Percentiles rank a stretch among this genome's conserved stretches.
Conservation (phyloP, 176 grass and related monocot species). For the Triticum dicoccoides region DNA sequence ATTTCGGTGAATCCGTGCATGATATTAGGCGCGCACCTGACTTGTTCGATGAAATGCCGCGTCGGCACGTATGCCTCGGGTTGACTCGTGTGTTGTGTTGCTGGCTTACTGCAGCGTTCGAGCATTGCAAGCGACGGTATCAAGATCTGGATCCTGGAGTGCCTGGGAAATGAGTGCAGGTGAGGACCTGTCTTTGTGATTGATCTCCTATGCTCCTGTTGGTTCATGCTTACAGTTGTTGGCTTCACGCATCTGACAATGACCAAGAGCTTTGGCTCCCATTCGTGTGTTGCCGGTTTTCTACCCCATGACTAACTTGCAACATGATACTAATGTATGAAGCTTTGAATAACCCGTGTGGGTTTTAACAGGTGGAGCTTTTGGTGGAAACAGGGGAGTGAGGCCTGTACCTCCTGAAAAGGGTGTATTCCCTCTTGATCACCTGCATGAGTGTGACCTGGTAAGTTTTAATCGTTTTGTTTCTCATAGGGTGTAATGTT, state of each 20-base stretch:
- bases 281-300: not conserved
- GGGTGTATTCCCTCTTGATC: conserved; percentile 90
- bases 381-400: conserved; percentile 84
- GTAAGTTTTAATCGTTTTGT: conserved; percentile 31
- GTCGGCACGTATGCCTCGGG: not conserved
- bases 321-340: not conserved
- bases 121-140: not conserved
- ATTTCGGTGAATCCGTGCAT: not conserved
- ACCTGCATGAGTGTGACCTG: conserved; percentile 81
- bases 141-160: not conserved
- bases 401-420: conserved; percentile 91
- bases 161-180: conserved; percentile 42
- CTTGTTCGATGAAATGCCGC: conserved; percentile 5
- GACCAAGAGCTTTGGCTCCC: not conserved
- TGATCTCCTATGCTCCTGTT: not conserved
- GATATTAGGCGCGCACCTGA: not conserved
- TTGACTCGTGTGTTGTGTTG: not conserved
- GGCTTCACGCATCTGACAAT: not conserved
- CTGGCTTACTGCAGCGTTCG: not conserved
- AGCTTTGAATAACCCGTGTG: not conserved
- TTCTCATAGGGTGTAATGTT: not conserved
- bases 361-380: conserved; percentile 69
- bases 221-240: not conserved
- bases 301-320: not conserved
- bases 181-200: not conserved